Percentiles rank a stretch among this genome's conserved stretches.
Conservation (phyloP, 371 early-diverging fungal genomes). For the Sporodiniella umbellata region DNA sequence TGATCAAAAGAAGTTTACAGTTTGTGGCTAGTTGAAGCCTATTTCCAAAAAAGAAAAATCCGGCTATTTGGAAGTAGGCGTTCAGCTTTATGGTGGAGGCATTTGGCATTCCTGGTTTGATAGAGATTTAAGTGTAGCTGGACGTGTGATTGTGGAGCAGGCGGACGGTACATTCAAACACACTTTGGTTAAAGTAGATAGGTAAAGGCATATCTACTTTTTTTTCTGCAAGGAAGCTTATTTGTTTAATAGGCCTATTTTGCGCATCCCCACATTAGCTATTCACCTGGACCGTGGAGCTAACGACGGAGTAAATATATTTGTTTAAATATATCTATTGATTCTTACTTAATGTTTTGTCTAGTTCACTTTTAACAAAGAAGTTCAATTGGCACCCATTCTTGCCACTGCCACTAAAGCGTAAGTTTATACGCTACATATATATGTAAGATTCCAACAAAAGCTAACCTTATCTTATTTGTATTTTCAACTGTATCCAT, state of each 20-base stretch:
- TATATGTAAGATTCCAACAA: no score
- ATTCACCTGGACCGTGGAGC: slow-evolving; percentile 91
- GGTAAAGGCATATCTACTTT: slow-evolving; percentile 31
- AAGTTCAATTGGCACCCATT: slow-evolving; percentile 89
- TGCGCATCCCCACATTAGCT: slow-evolving; percentile 95
- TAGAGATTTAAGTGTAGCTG: slow-evolving; percentile 93
- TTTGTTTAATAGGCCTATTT: slow-evolving; percentile 61
- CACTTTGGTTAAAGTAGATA: slow-evolving; percentile 73
- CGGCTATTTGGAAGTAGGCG: slow-evolving; percentile 90
- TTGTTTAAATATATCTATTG: neutral
- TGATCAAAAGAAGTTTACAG: no score
- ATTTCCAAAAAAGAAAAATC: slow-evolving; percentile 80
- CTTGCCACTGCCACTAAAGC: slow-evolving; percentile 75
- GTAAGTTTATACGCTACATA: slow-evolving; percentile 26
- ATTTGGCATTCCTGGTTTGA: slow-evolving; percentile 99
- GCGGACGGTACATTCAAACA: slow-evolving; percentile 65
- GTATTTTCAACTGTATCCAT: neutral
- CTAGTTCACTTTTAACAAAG: slow-evolving; percentile 91
- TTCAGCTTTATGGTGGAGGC: slow-evolving; percentile 92
- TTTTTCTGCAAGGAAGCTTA: neutral
- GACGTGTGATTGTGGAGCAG: slow-evolving; percentile 86
- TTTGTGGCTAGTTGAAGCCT: slow-evolving; percentile 95
- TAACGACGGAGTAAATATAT: slow-evolving; percentile 54
- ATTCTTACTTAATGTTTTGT: neutral
- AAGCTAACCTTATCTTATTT: no score